phyloP scores from a whole-genome alignment of 257 asterid species.

The Orobanche coerulescens region DNA sequence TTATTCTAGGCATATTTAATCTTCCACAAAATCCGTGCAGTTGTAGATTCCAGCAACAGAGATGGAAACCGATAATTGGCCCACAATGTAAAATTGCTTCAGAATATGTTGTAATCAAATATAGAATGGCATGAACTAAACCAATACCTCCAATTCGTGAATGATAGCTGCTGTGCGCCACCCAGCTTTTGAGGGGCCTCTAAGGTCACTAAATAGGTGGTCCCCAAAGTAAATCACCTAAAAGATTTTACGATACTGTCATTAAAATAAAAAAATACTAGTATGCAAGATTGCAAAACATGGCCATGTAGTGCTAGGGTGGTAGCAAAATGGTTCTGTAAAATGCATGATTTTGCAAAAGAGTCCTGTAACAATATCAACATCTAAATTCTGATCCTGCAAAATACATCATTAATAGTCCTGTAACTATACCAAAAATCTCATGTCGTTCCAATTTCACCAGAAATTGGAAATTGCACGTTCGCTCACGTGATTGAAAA shows the following conservation, averaged over 20 bases:
- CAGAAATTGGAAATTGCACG: no score
- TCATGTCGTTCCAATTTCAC: no score
- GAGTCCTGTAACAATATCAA: no score
- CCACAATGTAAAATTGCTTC: neutral
- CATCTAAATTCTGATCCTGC: no score
- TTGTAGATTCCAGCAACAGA: neutral
- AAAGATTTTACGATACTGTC: neutral
- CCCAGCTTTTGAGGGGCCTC: constrained; percentile 98
- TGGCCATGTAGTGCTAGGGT: no score
- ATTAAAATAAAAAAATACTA: neutral
- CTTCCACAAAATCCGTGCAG: neutral
- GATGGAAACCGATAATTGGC: neutral
- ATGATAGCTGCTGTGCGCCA: constrained; percentile 98
- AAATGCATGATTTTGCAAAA: no score
- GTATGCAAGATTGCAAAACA: no score
- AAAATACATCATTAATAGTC: no score
- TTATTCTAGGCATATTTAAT: neutral
- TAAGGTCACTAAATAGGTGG: constrained; percentile 90
- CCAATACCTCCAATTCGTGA: constrained; percentile 79
- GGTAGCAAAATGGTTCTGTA: no score
- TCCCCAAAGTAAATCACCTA: constrained; percentile 99
- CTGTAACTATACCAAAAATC: no score
- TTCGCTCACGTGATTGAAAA: no score
- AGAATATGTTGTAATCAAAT: neutral
- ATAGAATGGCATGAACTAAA: constrained; percentile 12